A percentile compares a stretch with the other conserved stretches of the same genome.
These are phyloP conservation scores for Neonectria hederae DNA, from an alignment of 2,329 filamentous ascomycete genomes.

Conservation along the genomic window DNA sequence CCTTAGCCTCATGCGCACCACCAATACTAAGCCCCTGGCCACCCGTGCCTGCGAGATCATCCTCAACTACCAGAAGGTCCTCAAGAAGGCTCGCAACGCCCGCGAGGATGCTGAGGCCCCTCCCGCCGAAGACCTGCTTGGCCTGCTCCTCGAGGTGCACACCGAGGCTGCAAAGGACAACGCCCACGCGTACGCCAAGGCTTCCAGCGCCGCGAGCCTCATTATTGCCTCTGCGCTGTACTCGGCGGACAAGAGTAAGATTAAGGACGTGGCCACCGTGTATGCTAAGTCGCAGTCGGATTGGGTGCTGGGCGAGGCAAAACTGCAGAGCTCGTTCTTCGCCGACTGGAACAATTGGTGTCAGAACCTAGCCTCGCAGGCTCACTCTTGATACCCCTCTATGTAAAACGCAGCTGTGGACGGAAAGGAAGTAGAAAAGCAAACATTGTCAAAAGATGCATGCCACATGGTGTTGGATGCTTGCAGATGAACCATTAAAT, in stretches of 20 bases:
- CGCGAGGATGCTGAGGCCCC: constrained; percentile 49
- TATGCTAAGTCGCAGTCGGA: constrained; percentile 68
- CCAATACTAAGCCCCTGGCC: constrained; percentile 77
- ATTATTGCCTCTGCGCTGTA: constrained; percentile 72
- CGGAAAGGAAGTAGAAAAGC: constrained; percentile 28
- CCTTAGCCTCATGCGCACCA: constrained; percentile 79
- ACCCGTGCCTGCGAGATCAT: constrained; percentile 79
- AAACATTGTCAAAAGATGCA: background rate
- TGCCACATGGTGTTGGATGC: constrained; percentile 22
- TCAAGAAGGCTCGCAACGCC: constrained; percentile 64
- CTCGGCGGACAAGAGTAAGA: constrained; percentile 59
- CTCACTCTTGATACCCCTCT: constrained; percentile 37
- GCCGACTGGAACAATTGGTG: constrained; percentile 81
- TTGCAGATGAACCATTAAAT: constrained; percentile 47
- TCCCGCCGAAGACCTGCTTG: constrained; percentile 61
- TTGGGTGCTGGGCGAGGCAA: constrained; percentile 67
- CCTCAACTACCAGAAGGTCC: constrained; percentile 73
- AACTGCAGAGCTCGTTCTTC: constrained; percentile 73
- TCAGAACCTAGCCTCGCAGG: constrained; percentile 57
- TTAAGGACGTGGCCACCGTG: constrained; percentile 67
- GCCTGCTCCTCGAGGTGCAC: constrained; percentile 74
- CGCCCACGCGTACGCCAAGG: constrained; percentile 76
- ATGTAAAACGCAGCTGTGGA: constrained; percentile 2
- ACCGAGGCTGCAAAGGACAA: constrained; percentile 69
- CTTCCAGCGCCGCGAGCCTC: constrained; percentile 77